Percentiles rank a stretch among this genome's conserved stretches.
Conservation (phyloP, 2,329 filamentous ascomycete genomes). For the Penicillium vulpinum region DNA sequence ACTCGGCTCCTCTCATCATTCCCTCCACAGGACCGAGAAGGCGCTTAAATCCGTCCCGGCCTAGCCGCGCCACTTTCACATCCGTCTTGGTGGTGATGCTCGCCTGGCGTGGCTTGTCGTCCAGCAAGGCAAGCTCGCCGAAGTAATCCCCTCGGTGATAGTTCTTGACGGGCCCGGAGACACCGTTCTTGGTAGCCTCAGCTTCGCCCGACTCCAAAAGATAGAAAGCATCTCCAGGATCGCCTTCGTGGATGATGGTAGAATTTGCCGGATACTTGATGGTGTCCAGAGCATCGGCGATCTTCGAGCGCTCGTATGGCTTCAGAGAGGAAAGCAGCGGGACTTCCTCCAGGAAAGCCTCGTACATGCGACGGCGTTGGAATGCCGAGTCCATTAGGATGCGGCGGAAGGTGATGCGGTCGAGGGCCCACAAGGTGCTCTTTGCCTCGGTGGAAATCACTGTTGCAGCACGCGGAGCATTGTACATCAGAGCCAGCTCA, state of each 20-base stretch:
- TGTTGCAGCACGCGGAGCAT: constrained; percentile 91
- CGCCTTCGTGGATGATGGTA: constrained; percentile 88
- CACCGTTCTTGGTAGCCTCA: constrained; percentile 78
- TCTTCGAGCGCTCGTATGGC: constrained; percentile 92
- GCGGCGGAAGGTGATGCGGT: constrained; percentile 93
- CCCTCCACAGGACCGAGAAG: constrained; percentile 89
- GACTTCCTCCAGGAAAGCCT: constrained; percentile 93
- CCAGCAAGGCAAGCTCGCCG: constrained; percentile 88
- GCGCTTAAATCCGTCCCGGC: constrained; percentile 92
- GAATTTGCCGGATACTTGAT: constrained; percentile 77
- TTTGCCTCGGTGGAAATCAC: constrained; percentile 77
- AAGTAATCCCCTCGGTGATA: constrained; percentile 96
- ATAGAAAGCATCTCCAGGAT: constrained; percentile 88
- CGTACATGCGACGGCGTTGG: constrained; percentile 92
- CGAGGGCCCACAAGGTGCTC: constrained; percentile 88
- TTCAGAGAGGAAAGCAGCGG: constrained; percentile 80
- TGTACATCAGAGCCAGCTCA: constrained; percentile 97
- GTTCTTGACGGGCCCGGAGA: constrained; percentile 68
- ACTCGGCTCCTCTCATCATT: constrained; percentile 75
- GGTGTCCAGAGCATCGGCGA: constrained; percentile 92
- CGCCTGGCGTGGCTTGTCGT: constrained; percentile 89
- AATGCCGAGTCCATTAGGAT: constrained; percentile 99
- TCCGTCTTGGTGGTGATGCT: constrained; percentile 81
- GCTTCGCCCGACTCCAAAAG: constrained; percentile 85
- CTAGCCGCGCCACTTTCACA: constrained; percentile 88